These are phyloP conservation scores for Cephaloascus albidus DNA, from an alignment of 805 yeast genomes.

Conservation along the genomic window DNA sequence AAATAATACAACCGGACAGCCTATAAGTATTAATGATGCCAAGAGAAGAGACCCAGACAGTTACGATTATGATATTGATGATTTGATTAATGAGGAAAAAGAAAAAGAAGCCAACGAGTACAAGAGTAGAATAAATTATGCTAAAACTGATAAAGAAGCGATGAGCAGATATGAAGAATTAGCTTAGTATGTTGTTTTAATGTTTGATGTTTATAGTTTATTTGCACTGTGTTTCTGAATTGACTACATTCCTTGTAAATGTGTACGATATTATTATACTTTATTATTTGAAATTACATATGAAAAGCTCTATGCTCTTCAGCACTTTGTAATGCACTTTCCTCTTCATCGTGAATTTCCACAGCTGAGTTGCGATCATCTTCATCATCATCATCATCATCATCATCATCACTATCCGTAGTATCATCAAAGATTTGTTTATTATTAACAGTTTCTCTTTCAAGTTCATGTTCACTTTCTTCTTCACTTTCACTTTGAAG, in stretches of 20 bases:
- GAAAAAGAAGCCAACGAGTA: slow-evolving; percentile 10
- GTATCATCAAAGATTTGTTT: slow-evolving; percentile 6
- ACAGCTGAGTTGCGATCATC: neutral
- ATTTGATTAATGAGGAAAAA: slow-evolving; percentile 26
- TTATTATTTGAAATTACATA: too few relatives aligned
- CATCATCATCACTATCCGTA: slow-evolving; percentile 10
- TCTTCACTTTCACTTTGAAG: slow-evolving; percentile 2
- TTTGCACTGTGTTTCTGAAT: too few relatives aligned
- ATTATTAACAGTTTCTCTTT: slow-evolving; percentile 5
- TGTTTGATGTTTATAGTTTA: too few relatives aligned
- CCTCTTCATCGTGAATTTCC: neutral
- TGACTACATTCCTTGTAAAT: too few relatives aligned
- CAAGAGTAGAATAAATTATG: neutral
- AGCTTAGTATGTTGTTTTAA: too few relatives aligned
- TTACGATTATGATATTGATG: slow-evolving; percentile 34
- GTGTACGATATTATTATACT: too few relatives aligned
- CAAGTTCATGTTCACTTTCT: neutral
- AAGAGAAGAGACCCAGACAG: slow-evolving; percentile 5
- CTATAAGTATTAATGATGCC: neutral
- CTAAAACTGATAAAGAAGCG: neutral
- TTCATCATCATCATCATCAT: slow-evolving; percentile 1
- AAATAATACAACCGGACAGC: neutral
- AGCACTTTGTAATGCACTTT: neutral
- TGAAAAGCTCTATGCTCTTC: too few relatives aligned
- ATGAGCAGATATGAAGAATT: neutral